These are phyloP conservation scores for Leccinum incarnatum DNA, from an alignment of 768 basidiomycete genomes.

Conservation along the genomic window DNA sequence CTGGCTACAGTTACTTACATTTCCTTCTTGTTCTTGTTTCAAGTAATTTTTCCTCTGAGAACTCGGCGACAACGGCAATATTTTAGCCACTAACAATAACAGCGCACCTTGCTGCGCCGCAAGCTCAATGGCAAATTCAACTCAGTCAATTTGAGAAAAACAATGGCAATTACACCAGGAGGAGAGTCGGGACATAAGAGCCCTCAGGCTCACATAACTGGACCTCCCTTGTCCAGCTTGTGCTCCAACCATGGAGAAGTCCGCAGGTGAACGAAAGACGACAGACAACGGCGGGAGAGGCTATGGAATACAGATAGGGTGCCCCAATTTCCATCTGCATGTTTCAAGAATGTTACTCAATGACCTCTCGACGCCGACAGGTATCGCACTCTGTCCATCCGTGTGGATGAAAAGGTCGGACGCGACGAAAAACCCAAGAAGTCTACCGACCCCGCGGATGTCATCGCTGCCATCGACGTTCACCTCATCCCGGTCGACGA, in stretches of 20 bases:
- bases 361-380: conserved; percentile 14
- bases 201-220: too few species aligned
- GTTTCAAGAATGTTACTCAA: neutral
- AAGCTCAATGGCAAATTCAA: too few species aligned
- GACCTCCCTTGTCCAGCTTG: neutral
- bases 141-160: too few species aligned
- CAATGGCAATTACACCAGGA: too few species aligned
- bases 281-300: conserved; percentile 15
- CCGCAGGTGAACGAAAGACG: conserved; percentile 11
- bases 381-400: conserved; percentile 47
- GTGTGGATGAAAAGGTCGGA: conserved; percentile 35
- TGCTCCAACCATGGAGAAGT: conserved; percentile 20
- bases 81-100: too few species aligned
- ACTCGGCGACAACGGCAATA: too few species aligned
- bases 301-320: conserved; percentile 35
- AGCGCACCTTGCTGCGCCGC: too few species aligned
- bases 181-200: too few species aligned
- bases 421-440: conserved; percentile 15
- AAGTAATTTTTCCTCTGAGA: too few species aligned
- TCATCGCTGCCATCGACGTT: conserved; percentile 46
- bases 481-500: conserved; percentile 43
- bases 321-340: neutral
- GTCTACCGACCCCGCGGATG: conserved; percentile 34
- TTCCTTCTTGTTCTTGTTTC: too few species aligned
- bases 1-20: too few species aligned